These are phyloP conservation scores for Flueggea neowawraea DNA, from an alignment of 441 rosid genomes.

Conservation along the genomic window DNA sequence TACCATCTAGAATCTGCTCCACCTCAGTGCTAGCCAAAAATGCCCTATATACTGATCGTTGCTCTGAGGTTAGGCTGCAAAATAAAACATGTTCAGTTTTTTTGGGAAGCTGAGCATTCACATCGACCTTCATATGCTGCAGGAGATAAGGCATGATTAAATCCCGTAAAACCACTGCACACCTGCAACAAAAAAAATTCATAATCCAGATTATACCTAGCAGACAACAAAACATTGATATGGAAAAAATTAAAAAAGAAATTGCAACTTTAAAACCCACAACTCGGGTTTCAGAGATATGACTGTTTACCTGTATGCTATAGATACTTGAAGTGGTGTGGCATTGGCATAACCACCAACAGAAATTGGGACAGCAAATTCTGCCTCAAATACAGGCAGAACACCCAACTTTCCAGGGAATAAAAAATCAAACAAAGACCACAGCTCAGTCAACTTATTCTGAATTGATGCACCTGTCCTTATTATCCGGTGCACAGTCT, in stretches of 20 bases:
- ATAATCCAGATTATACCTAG: constrained; percentile 7
- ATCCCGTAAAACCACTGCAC: constrained; percentile 97
- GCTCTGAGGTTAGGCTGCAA: constrained; percentile 89
- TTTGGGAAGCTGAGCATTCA: constrained; percentile 80
- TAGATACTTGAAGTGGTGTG: constrained; percentile 95
- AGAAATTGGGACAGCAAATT: constrained; percentile 91
- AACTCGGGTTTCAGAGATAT: constrained; percentile 2
- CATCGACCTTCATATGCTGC: constrained; percentile 91
- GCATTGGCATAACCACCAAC: constrained; percentile 99
- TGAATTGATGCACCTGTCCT: constrained; percentile 99
- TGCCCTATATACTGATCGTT: constrained; percentile 82
- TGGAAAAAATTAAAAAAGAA: background rate
- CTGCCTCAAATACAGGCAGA: constrained; percentile 95
- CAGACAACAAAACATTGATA: background rate
- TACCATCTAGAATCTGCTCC: constrained; percentile 82
- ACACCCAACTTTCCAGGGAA: constrained; percentile 98
- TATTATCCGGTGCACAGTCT: constrained; percentile 89
- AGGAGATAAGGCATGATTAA: constrained; percentile 98
- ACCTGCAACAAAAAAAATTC: constrained; percentile 44
- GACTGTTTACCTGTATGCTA: constrained; percentile 74
- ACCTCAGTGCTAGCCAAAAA: constrained; percentile 98
- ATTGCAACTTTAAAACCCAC: background rate
- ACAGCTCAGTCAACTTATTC: constrained; percentile 85
- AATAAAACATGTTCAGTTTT: constrained; percentile 96
- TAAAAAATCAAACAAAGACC: constrained; percentile 98